A percentile compares a stretch with the other conserved stretches of the same genome.
These are phyloP conservation scores for Acanthamoeba triangularis DNA, from an alignment of 208 protist species.

Conservation along the genomic window DNA sequence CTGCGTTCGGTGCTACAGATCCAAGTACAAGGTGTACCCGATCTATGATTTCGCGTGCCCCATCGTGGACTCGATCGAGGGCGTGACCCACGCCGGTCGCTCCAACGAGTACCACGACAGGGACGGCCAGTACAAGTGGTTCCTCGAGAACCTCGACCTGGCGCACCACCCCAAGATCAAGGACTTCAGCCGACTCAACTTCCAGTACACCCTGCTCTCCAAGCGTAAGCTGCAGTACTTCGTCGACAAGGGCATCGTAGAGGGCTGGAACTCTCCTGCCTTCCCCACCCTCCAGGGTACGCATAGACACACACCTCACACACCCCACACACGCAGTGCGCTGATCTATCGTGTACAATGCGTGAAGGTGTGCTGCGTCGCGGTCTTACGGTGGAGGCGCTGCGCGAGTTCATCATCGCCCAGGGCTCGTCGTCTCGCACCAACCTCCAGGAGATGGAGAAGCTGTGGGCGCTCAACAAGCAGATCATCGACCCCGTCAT, in stretches of 20 bases:
- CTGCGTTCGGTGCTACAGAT: background rate
- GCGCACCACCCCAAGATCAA: conserved; percentile 86
- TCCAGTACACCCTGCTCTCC: conserved; percentile 98
- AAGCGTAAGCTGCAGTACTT: conserved; percentile 99
- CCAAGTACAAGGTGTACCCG: conserved; percentile 96
- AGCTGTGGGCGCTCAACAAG: conserved; percentile 99
- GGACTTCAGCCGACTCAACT: conserved; percentile 99
- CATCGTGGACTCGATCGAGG: conserved; percentile 99
- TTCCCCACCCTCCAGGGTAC: conserved; percentile 98
- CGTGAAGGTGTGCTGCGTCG: conserved; percentile 95
- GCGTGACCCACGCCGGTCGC: conserved; percentile 99
- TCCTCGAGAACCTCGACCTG: conserved; percentile 94
- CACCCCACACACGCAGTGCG: background rate
- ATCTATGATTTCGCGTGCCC: conserved; percentile 99
- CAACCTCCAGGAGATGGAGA: conserved; percentile 99
- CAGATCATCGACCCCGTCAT: conserved; percentile 97
- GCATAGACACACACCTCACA: background rate
- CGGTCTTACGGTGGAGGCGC: conserved; percentile 97
- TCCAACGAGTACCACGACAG: conserved; percentile 99
- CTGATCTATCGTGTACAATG: too few relatives aligned
- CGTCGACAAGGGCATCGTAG: conserved; percentile 97
- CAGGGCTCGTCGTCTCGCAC: conserved; percentile 98
- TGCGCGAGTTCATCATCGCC: conserved; percentile 97
- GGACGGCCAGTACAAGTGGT: conserved; percentile 98
- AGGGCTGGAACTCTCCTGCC: conserved; percentile 99